Base-by-base conservation (phyloP, 1,139 yeast genomes). In the Pichia inconspicua region DNA sequence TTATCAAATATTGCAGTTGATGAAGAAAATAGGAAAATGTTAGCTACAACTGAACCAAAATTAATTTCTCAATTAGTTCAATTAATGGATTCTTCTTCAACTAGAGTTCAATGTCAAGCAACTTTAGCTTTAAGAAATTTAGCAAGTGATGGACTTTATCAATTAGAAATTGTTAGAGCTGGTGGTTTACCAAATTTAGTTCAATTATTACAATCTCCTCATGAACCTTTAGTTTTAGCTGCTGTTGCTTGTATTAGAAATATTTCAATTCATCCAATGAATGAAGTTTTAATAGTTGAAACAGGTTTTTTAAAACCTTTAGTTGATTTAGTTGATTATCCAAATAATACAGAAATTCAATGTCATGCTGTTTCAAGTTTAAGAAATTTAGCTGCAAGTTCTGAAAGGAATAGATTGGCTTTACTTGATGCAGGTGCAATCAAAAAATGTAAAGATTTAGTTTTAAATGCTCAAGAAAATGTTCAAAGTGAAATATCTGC, bases 231-330 rank as follows among this genome's bases (percentile, higher is more conserved):
- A 55, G 89, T 90, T 12, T 74, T 92, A 51, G 97, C 98, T 4
- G 94, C 97, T 12, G 98, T 92, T 47, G 99, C 99, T 2, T 92
- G 99, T 70, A 88, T 92, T 57, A 81, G 98, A 70, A 92, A 92
- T 66, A 88, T 94, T 51, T 88, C 97, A 12, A 92, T 92, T 56
- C 97, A 94, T 65, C 97, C 98, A 43, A 76, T 87, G 66, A 92
- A 92, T 65, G 98, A 94, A 70, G 92, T 95, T 14, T 75, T 94
- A 50, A 92, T 92, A 50, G 92, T 92, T 53, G 97, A 92, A 58
- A 96, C 97, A 7, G 97, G 97, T 4, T 92, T 92, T 70, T 74
- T 92, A 60, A 82, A 82, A 59, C 97, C 98, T 10, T 74, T 92
- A 57, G 96, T 94, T 27, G 78, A 82, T 22, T 73, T 94, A 54